A percentile compares a stretch with the other conserved stretches of the same genome.
Evolutionary conservation across 2,329 filamentous ascomycete species (phyloP).

Genomic region (Paecilomyces formosus): DNA sequence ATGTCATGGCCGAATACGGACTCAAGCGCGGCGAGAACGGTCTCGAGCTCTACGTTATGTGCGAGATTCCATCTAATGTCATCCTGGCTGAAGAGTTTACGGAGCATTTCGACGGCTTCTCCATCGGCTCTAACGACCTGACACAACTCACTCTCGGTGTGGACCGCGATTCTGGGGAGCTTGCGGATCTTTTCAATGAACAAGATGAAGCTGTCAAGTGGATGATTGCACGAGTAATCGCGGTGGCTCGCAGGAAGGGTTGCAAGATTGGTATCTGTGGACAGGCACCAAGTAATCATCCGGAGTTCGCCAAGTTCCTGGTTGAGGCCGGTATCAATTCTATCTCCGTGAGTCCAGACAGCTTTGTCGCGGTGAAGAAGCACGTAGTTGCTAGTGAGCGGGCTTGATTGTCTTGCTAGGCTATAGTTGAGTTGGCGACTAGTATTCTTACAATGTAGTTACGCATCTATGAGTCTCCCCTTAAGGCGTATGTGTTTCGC

Average conservation of each 20-base stretch:
- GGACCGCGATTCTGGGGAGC: constrained; percentile 30
- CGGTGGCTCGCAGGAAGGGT: constrained; percentile 18
- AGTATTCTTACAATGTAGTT: not conserved
- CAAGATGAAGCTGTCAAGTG: constrained; percentile 34
- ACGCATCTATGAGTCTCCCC: not conserved
- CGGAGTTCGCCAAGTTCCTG: constrained; percentile 29
- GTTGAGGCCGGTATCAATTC: constrained; percentile 31
- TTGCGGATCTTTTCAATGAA: constrained; percentile 32
- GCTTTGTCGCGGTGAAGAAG: constrained; percentile 29
- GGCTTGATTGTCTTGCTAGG: not conserved
- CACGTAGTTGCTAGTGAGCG: constrained; percentile 1
- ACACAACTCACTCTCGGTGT: constrained; percentile 35
- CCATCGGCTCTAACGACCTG: constrained; percentile 36
- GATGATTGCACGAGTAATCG: constrained; percentile 30
- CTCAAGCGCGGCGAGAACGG: constrained; percentile 29
- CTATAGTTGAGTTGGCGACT: not conserved
- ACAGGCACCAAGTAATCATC: constrained; percentile 34
- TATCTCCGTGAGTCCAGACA: constrained; percentile 34
- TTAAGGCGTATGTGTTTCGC: not conserved
- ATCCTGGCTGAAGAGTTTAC: constrained; percentile 30
- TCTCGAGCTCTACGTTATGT: constrained; percentile 35
- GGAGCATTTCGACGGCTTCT: constrained; percentile 35
- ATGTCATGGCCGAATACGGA: constrained; percentile 31
- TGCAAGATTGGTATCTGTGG: constrained; percentile 35
- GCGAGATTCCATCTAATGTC: constrained; percentile 36